phyloP scores from a whole-genome alignment of 192 early-diverging fungal species.

The Helicostylum pulchrum region DNA sequence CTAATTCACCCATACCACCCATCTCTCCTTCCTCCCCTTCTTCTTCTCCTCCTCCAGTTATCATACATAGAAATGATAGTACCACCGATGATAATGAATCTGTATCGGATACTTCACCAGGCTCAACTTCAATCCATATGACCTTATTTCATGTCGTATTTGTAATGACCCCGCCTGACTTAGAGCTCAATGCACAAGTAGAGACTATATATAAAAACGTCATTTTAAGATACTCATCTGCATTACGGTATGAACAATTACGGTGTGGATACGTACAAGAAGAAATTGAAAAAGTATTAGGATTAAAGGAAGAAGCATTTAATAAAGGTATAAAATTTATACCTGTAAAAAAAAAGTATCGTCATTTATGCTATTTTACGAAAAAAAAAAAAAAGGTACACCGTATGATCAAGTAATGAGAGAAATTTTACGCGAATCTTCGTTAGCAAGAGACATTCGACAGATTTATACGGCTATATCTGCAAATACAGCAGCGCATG shows the following conservation, averaged over 20 bases:
- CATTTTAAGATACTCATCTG: conserved; percentile 64
- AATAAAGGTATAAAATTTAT: conserved; percentile 32
- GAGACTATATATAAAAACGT: conserved; percentile 70
- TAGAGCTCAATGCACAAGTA: conserved; percentile 56
- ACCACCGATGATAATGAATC: not conserved
- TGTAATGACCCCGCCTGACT: conserved; percentile 53
- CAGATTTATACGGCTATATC: conserved; percentile 58
- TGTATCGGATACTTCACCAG: not conserved
- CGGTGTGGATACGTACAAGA: conserved; percentile 69
- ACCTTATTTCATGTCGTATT: conserved; percentile 81
- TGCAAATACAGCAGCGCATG: conserved; percentile 48
- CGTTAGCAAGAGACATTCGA: conserved; percentile 60
- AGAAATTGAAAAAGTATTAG: conserved; percentile 72
- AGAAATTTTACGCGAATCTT: conserved; percentile 51
- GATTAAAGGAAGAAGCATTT: conserved; percentile 60
- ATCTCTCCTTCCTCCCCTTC: not conserved
- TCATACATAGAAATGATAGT: conserved; percentile 6
- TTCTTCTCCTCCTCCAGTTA: not conserved
- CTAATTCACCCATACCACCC: not conserved
- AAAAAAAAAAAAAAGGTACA: not conserved
- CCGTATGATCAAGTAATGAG: conserved; percentile 39
- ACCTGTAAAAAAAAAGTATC: not conserved
- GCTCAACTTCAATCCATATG: conserved; percentile 45
- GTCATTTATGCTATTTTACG: not conserved
- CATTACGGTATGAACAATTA: conserved; percentile 75